phyloP scores from a whole-genome alignment of 495 filamentous ascomycete genomes.

The Tuber indicum region DNA sequence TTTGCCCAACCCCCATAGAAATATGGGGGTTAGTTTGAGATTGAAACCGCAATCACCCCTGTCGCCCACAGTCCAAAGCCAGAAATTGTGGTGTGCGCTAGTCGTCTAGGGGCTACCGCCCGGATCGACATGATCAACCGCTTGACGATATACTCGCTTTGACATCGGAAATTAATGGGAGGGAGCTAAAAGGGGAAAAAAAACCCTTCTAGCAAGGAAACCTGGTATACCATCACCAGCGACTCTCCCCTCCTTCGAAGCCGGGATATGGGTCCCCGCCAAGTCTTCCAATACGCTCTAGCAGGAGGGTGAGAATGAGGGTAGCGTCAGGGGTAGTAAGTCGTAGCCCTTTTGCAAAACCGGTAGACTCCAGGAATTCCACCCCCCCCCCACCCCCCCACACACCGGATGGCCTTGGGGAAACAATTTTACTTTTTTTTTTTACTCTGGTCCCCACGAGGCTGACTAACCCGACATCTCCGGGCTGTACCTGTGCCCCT shows the following conservation, averaged over 20 bases:
- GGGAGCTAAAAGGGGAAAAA: not conserved
- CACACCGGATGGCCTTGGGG: not conserved
- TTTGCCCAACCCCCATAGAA: not conserved
- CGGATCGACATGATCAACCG: not conserved
- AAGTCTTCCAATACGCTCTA: not conserved
- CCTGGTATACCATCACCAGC: not conserved
- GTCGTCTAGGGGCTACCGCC: not conserved
- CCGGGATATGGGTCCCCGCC: not conserved
- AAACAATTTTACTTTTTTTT: constrained; percentile 5
- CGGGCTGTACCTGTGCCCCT: not conserved
- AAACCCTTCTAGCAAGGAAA: not conserved
- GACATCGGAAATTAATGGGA: not conserved
- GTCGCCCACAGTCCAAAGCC: not conserved
- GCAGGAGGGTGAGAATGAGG: not conserved
- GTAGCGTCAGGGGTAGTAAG: not conserved
- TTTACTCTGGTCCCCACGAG: constrained; percentile 13
- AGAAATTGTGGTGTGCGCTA: not conserved
- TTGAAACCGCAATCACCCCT: not conserved
- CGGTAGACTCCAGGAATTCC: not conserved
- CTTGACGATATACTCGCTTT: not conserved
- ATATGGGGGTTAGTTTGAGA: not conserved
- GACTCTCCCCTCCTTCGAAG: not conserved
- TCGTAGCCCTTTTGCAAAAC: not conserved
- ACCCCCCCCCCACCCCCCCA: not conserved
- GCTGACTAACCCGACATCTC: not conserved